These are phyloP conservation scores for Penicillium taxi DNA, from an alignment of 495 filamentous ascomycete genomes.

Conservation along the genomic window DNA sequence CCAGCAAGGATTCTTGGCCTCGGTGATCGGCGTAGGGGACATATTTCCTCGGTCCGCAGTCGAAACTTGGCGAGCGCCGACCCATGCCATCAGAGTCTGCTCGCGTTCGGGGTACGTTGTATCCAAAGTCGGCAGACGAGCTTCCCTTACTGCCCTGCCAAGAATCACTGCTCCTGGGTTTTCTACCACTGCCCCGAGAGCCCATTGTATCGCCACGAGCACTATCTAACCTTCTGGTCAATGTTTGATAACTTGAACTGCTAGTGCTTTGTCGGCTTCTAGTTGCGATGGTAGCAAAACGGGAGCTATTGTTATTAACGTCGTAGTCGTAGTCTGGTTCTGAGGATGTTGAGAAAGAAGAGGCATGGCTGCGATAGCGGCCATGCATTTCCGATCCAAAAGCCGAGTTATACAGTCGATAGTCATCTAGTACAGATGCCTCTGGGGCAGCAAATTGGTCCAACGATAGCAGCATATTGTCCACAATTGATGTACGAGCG, in stretches of 20 bases:
- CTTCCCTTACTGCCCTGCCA: slow-evolving; percentile 67
- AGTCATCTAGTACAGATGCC: slow-evolving; percentile 33
- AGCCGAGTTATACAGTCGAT: slow-evolving; percentile 35
- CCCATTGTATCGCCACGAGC: slow-evolving; percentile 39
- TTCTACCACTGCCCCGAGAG: slow-evolving; percentile 20
- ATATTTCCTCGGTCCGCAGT: slow-evolving; percentile 46
- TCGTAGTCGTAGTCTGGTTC: slow-evolving; percentile 65
- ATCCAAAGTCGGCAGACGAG: slow-evolving; percentile 58
- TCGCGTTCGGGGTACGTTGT: slow-evolving; percentile 37
- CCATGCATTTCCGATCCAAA: slow-evolving; percentile 29
- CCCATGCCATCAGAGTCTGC: slow-evolving; percentile 46
- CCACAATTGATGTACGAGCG: slow-evolving; percentile 77
- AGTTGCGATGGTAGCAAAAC: slow-evolving; percentile 46
- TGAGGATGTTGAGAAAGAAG: slow-evolving; percentile 64
- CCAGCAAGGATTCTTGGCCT: slow-evolving; percentile 24
- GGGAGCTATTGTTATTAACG: slow-evolving; percentile 52
- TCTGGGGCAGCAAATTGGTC: slow-evolving; percentile 59
- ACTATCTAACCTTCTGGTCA: slow-evolving; percentile 59
- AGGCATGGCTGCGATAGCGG: slow-evolving; percentile 52
- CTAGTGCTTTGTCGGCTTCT: slow-evolving; percentile 70
- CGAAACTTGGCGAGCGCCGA: slow-evolving; percentile 70
- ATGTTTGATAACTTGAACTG: slow-evolving; percentile 63
- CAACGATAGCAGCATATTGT: slow-evolving; percentile 85
- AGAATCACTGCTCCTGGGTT: slow-evolving; percentile 26
- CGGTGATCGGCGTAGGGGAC: slow-evolving; percentile 19